Evolutionary conservation across 2,329 filamentous ascomycete species (phyloP).

Genomic region (Aspergillus aculeatinus): DNA sequence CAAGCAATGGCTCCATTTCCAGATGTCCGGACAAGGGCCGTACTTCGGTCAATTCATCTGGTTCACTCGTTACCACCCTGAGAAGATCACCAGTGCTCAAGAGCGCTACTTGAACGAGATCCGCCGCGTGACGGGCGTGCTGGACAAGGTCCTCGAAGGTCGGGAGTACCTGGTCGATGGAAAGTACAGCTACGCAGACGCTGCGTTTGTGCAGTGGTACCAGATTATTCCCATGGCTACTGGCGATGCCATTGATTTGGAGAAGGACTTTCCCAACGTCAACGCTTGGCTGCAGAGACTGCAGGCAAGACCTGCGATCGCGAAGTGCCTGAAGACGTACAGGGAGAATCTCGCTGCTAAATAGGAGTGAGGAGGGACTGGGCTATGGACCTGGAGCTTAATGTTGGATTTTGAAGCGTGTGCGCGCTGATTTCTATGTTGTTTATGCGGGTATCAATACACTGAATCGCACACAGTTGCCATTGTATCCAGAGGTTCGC

Average conservation of each 20-base stretch:
- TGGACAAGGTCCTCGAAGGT: slow-evolving; percentile 41
- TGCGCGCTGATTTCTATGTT: no score
- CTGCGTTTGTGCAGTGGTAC: slow-evolving; percentile 44
- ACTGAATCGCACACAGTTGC: no score
- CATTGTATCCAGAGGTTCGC: no score
- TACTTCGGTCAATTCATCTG: slow-evolving; percentile 51
- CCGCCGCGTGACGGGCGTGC: slow-evolving; percentile 45
- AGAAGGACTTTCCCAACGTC: slow-evolving; percentile 31
- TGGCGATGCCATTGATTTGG: slow-evolving; percentile 24
- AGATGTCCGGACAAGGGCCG: slow-evolving; percentile 49
- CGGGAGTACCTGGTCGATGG: slow-evolving; percentile 45
- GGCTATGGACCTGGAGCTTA: not conserved
- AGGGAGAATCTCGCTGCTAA: slow-evolving; percentile 10
- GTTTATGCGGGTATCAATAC: no score
- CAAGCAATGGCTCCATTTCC: slow-evolving; percentile 49
- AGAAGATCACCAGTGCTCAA: slow-evolving; percentile 44
- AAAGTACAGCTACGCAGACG: slow-evolving; percentile 45
- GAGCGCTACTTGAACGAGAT: slow-evolving; percentile 49
- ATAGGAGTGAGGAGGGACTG: not conserved
- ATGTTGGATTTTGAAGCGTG: no score
- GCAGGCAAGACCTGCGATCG: slow-evolving; percentile 27
- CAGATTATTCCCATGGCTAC: slow-evolving; percentile 7
- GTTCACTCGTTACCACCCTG: slow-evolving; percentile 44
- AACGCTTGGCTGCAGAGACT: slow-evolving; percentile 32
- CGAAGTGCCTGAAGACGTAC: slow-evolving; percentile 21